Evolutionary conservation across 768 basidiomycete genomes (phyloP), one percentile per base, ranked within the genome.

Genomic region (Boletus tomentosulus): DNA sequence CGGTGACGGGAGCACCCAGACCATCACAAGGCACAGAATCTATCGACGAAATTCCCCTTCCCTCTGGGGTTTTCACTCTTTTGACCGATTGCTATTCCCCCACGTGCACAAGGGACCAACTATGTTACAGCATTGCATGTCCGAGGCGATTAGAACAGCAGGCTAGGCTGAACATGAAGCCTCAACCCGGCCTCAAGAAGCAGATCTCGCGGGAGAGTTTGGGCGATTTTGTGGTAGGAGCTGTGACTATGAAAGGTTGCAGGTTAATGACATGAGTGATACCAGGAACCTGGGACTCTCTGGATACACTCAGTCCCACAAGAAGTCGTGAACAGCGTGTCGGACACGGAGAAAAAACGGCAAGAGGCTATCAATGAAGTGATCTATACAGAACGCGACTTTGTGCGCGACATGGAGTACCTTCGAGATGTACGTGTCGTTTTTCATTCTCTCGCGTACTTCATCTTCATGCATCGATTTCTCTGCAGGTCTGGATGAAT

Each of bases 311-410:
- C 93, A 1, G 97, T 99, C 2, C 92, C 97, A 6, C 85, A 89
- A 68, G 95, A 98, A 68, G 85, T 99, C 37, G 85, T 89, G 31
- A 91, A 95, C 63, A 90, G 87, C 64, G 93, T 98, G 24, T 88
- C 89, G 4, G 95, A 97, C 54, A 78, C 78, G 25, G 96, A 99
- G 77, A 97, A 95, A 80, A 94, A 82, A 70, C 82, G 96, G 2
- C 96, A 98, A 68, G 97, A 99, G 70, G 92, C 92, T 22, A 98
- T 99, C 75, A 98, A 98, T 66, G 97, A 99, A 74, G 92, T 97
- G 34, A 86, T 84, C 53, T 83, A 83, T 58, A 99, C 97, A 8
- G 97, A 98, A 68, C 82, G 95, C 27, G 97, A 98, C 73, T 98
- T 99, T 70, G 95, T 99, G 43, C 82, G 92, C 53, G 97, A 98